Evolutionary conservation across 192 early-diverging fungal species (phyloP), one percentile per base, ranked within the genome.

Genomic region (Spizellomyces punctatus): DNA sequence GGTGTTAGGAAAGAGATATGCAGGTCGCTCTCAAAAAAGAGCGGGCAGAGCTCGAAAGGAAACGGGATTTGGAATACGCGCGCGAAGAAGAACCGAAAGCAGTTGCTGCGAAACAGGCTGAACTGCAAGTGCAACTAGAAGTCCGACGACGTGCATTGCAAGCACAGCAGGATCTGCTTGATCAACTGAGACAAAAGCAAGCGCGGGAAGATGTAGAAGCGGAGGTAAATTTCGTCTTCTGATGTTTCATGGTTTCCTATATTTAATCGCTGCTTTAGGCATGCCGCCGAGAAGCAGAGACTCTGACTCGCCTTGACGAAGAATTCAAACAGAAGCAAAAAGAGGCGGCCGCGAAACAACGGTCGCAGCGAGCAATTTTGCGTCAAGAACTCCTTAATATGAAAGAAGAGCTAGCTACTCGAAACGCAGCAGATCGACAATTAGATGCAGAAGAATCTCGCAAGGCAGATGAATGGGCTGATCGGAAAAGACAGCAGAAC

Each of bases 1-100:
- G 5, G 1, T 12, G n/a, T 58, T 66, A 81, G 77, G 82, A 83
- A 64, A 17, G 79, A 27, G 79, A 83, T 58, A 56, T 77, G 55
- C 79, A 83, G 55, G 10, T 81, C 7, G 61, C 59, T 41, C 49
- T 77, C 48, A 83, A 83, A 44, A 45, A 72, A 22, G 46, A 46
- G 36, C 50, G 61, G 41, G 9, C 22, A 8, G 44, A 6, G n/a
- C 8, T 5, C 10, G 41, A 64, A 56, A 52, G 47, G 46, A 56
- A 44, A 4, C 17, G 22, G 62, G 59, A 75, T 14, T 27, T 14
- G 17, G 27, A 66, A 48, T 58, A 19, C 8, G 50, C 59, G 59
- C 22, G 42, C 42, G 59, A 61, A 61, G 59, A 61, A 9, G 59
- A 61, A 9, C 42, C 36, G 21, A 16, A 41, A 5, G 42, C 17